A percentile compares a stretch with the other conserved stretches of the same genome.
Evolutionary conservation across 176 grass and related monocot species (phyloP).

Genomic region (Themeda triandra): DNA sequence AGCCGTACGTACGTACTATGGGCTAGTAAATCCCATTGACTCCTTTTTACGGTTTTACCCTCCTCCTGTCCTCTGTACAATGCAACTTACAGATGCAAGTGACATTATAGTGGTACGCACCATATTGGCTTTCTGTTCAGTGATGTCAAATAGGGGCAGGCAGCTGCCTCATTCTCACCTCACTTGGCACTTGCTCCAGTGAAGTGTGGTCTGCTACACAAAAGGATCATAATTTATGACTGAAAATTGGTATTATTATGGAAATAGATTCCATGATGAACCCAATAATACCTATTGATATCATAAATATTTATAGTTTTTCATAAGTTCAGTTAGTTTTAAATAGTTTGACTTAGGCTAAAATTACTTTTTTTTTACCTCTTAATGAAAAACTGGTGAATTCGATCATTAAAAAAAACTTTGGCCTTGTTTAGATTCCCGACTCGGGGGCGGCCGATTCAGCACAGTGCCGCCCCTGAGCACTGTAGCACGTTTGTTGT

Average conservation of each 20-base stretch:
- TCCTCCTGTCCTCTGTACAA: neutral
- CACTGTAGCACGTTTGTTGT: too few relatives aligned
- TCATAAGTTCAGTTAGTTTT: neutral
- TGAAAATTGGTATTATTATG: too few relatives aligned
- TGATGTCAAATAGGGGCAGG: slow-evolving; percentile 1
- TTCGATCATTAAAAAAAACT: too few relatives aligned
- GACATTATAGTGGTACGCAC: neutral
- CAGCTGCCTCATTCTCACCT: neutral
- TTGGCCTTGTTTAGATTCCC: too few relatives aligned
- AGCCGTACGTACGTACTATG: too few relatives aligned
- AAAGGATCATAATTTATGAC: too few relatives aligned
- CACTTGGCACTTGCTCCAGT: neutral
- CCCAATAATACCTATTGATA: neutral
- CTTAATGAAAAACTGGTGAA: too few relatives aligned
- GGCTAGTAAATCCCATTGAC: neutral
- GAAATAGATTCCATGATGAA: neutral
- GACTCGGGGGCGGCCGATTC: too few relatives aligned
- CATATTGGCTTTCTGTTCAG: neutral
- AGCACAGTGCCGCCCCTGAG: too few relatives aligned
- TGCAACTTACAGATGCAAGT: neutral
- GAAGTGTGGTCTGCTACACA: too few relatives aligned
- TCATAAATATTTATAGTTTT: neutral
- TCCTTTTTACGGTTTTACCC: neutral
- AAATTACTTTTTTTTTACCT: neutral
- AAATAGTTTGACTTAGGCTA: neutral